Evolutionary conservation across 495 filamentous ascomycete species (phyloP), one percentile per base, ranked within the genome.

Genomic region (Chaetomium cochliodes): DNA sequence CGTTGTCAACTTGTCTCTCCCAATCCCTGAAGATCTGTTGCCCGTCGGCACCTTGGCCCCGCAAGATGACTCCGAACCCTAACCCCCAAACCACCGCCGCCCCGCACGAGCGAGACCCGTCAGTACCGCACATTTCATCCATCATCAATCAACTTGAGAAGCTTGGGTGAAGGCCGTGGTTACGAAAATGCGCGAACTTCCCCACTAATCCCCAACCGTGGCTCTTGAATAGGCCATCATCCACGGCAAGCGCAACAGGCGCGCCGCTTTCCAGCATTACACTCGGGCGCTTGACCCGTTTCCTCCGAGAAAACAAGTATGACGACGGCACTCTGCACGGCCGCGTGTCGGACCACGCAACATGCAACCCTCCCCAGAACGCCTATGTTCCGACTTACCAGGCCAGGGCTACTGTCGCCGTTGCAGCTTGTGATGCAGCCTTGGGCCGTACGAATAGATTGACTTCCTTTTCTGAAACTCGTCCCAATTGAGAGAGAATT

Each of bases 261-360:
- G 6, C 46, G 1, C 20, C n/a, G 8, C 4, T 1, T n/a, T 50
- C 46, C 8, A 50, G 20, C 8, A 1, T 12, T 8, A 50, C 46
- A 20, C 46, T 50, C 46, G 46, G 46, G 18, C 46, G 46, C 20
- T 50, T 60, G 5, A 18, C 50, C 26, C 42, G 58, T 26, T 60
- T 60, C 42, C 18, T 47, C 26, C 4, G 23, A 4, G 44, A 60
- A 60, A 8, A 50, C 58, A 33, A 23, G 26, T 37, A 8, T 25
- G 58, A 60, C 18, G 58, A 60, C 42, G 58, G 23, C 25, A 49
- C 58, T 0, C 42, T 60, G 2, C 8, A 60, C n/a, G 37, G 26
- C 18, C 58, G 58, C 7, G 26, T 60, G 26, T 5, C 1, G 2
- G 42, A 50, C 6, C 15, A 30, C 4, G 16, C 1, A 2, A 3